Evolutionary conservation across 176 grass and related monocot species (phyloP).

Genomic region (Hordeum vulgare): DNA sequence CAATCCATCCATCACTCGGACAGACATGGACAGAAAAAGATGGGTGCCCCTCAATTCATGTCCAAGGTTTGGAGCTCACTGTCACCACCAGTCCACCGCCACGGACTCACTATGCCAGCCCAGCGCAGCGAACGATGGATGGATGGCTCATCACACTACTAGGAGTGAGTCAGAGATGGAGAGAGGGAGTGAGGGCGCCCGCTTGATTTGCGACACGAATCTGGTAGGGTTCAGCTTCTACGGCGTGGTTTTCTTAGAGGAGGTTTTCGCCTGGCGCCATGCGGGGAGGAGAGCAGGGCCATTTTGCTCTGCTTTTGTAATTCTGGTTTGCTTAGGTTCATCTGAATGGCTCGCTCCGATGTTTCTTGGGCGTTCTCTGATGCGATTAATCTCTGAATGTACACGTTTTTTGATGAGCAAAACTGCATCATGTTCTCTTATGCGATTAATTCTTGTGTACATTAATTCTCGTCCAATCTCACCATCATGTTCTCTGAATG

Average conservation of each 20-base stretch:
- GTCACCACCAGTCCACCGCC: background rate
- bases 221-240: background rate
- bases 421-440: no score
- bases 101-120: constrained; percentile 24
- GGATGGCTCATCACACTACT: constrained; percentile 1
- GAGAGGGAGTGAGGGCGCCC: no score
- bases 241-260: no score
- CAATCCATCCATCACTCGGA: constrained; percentile 9
- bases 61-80: constrained; percentile 39
- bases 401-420: no score
- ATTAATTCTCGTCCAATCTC: no score
- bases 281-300: background rate
- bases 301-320: background rate
- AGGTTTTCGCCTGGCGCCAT: background rate
- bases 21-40: constrained; percentile 54
- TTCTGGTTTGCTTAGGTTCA: no score
- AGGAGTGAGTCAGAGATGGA: no score
- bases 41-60: constrained; percentile 50
- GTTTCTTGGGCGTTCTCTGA: background rate
- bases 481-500: no score
- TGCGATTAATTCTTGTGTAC: no score
- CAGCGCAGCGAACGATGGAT: constrained; percentile 4
- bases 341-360: background rate
- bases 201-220: no score
- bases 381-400: no score